These are phyloP conservation scores for Suhomyces bribrorum DNA, from an alignment of 1,139 yeast species.

Conservation along the genomic window DNA sequence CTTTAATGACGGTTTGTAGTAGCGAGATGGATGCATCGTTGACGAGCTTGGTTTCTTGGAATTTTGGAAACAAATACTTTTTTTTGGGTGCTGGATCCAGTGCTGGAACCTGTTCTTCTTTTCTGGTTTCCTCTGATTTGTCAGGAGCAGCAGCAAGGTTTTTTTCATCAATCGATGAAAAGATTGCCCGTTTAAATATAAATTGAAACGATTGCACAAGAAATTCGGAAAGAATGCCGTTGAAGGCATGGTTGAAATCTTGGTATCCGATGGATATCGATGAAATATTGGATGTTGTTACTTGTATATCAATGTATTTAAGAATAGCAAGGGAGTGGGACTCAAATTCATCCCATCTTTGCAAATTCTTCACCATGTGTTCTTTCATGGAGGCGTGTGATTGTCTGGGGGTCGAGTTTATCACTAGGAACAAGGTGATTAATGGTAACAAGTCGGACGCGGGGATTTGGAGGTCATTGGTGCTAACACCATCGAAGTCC, in stretches of 20 bases:
- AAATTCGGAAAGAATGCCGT: slow-evolving; percentile 36
- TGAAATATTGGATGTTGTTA: slow-evolving; percentile 24
- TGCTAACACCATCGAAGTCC: slow-evolving; percentile 30
- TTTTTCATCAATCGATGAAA: slow-evolving; percentile 6
- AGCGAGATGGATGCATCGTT: slow-evolving; percentile 43
- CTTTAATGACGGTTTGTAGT: slow-evolving; percentile 34
- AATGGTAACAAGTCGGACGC: slow-evolving; percentile 34
- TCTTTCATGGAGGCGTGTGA: slow-evolving; percentile 25
- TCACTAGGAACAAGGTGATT: slow-evolving; percentile 43
- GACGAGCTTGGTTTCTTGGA: slow-evolving; percentile 42
- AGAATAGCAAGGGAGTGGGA: slow-evolving; percentile 36
- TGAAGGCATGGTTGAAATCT: slow-evolving; percentile 35
- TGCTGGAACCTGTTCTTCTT: too few relatives aligned
- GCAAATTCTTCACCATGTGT: slow-evolving; percentile 15
- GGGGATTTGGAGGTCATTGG: slow-evolving; percentile 31
- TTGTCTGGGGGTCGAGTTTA: slow-evolving; percentile 27
- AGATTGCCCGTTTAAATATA: slow-evolving; percentile 37
- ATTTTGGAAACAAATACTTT: slow-evolving; percentile 14
- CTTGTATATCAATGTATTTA: slow-evolving; percentile 43
- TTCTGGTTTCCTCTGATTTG: slow-evolving; percentile 1
- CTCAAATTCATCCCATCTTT: slow-evolving; percentile 39
- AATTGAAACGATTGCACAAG: slow-evolving; percentile 34
- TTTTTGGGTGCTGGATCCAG: slow-evolving; percentile 4
- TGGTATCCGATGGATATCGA: slow-evolving; percentile 27
- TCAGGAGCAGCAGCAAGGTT: background rate